Evolutionary conservation across 352 stramenopile species (phyloP), one percentile per base, ranked within the genome.

Genomic region (Blastocystis hominis): DNA sequence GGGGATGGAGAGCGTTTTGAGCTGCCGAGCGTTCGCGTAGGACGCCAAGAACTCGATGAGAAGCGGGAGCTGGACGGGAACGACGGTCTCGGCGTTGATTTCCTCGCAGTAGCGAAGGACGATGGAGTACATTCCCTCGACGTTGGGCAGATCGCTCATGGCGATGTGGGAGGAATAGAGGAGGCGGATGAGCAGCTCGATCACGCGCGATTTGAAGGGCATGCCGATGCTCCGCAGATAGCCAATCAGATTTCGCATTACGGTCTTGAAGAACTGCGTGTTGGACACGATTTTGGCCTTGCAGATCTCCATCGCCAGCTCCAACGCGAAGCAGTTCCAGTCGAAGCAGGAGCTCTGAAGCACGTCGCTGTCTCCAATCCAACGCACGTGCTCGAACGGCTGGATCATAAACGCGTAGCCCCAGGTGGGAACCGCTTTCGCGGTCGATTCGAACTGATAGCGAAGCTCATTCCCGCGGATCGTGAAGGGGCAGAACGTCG

Each of bases 341-440:
- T 87, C 77, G 36, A 78, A 87, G 47, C 77, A 84, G 6, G 47
- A 64, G 17, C 44, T 44, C 40, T 44, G 30, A 15, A 84, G 72
- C 17, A 87, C 77, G 42, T 87, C 77, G 0, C 44, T 38, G 34
- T 87, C 77, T 6, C 63, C 46, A 42, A 77, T 87, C 77, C 77
- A 87, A 10, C 46, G n/a, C 38, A 87, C 54, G 42, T 78, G 46
- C 0, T 87, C 77, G 42, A 87, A 87, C 4, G 77, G 77, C 44
- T 87, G 54, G n/a, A 87, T 66, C 40, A 75, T 30, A 44, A 87
- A 87, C n/a, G 42, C 77, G 46, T 87, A 87, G 36, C 77, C 77
- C 77, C 77, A 87, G 10, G 68, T 44, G n/a, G 68, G 68, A 10
- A 15, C 17, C 20, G 46, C 77, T 7, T 64, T 78, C 20, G 30